Base-by-base conservation (phyloP, 2,329 filamentous ascomycete genomes). In the Epichloe sp. region DNA sequence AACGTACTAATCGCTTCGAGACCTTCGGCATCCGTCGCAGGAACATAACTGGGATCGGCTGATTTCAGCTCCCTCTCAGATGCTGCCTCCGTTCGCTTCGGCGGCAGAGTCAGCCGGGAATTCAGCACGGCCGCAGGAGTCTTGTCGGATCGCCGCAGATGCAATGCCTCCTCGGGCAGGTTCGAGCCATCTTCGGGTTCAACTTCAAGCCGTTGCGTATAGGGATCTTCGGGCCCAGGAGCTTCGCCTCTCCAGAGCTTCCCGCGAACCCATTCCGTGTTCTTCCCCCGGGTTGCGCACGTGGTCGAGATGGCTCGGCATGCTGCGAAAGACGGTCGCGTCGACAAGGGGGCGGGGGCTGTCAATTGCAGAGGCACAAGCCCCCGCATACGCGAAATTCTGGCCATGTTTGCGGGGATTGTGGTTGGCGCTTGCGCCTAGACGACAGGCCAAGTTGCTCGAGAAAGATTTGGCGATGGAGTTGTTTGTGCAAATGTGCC, bases 1-100 rank as follows among this genome's bases (percentile, higher is more conserved):
- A 78, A 53, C 1, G 71, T 67, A 41, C 70, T 71, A 12, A 79
- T 69, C 47, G 71, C 65, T 54, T 74, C 70, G 2, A 81, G 66
- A 0, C 66, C 74, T 0, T 70, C 66, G 7, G 68, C 67, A 4
- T 63, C 64, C 14, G 64, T 63, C 15, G 78, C 78, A 3, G 77
- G 76, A 3, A 62, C 59, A 60, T 80, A 81, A 7, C 58, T 60
- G 11, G 66, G 59, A 35, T 68, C 63, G 6, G 57, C 46, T 7
- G 62, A 56, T 52, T 58, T 51, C 7, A 62, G 19, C 44, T 66
- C 65, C 51, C 62, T 56, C 60, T 68, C 65, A 5, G 62, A 55
- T 14, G 58, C 44, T 2, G 66, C 65, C 53, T 69, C 66, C 14
- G 59, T 64, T 26, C 64, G 61, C 50, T 52, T 54, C 12, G 65